Conservation (phyloP, 176 grass and related monocot genomes). For the Oryza rufipogon region DNA sequence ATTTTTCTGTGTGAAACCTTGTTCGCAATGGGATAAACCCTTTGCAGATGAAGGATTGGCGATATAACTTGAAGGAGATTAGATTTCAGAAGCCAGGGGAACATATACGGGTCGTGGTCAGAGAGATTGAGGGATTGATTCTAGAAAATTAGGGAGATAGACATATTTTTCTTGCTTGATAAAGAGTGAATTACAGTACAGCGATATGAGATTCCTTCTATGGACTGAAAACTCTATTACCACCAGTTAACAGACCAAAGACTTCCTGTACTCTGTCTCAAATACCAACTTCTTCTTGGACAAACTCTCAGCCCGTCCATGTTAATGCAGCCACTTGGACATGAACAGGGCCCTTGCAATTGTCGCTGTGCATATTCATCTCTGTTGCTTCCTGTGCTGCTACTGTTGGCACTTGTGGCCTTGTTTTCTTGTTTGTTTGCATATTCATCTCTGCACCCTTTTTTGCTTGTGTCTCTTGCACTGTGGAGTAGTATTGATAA, state of each 20-base stretch:
- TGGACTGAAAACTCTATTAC: neutral
- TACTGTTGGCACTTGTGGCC: no score
- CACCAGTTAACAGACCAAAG: neutral
- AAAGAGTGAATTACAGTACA: neutral
- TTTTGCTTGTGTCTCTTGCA: slow-evolving; percentile 19
- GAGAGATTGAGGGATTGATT: neutral
- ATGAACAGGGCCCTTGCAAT: no score
- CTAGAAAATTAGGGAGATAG: neutral
- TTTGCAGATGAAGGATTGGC: neutral
- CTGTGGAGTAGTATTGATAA: slow-evolving; percentile 31
- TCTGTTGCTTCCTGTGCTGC: no score
- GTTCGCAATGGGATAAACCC: neutral
- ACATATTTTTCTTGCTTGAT: neutral
- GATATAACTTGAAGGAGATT: neutral
- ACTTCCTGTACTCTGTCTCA: neutral
- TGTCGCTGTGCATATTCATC: no score
- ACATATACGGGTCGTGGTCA: neutral
- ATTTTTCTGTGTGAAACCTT: neutral
- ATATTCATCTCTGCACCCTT: neutral
- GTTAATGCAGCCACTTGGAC: neutral
- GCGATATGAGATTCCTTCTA: neutral
- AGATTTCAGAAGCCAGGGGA: neutral
- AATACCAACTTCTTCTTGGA: neutral
- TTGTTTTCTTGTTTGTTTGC: no score
- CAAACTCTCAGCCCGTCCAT: neutral